Percentiles rank a stretch among this genome's conserved stretches.
These are phyloP conservation scores for Clonostachys rosea DNA, from an alignment of 2,329 filamentous ascomycete species.

Conservation along the genomic window DNA sequence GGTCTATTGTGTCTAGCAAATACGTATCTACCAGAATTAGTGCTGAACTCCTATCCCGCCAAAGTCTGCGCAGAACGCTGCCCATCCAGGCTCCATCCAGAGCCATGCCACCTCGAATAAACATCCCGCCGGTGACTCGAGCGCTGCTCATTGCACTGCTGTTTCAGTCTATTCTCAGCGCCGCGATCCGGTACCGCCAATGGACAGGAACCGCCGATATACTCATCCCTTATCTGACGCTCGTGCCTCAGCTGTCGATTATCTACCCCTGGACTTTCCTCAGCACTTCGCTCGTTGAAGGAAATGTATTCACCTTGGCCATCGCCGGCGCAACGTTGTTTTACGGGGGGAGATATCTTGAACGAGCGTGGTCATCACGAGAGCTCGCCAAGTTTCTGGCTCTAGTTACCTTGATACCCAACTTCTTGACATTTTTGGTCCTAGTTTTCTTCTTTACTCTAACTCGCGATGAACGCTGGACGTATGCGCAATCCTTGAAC, in stretches of 20 bases:
- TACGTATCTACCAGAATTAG: no score
- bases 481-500: slow-evolving; percentile 45
- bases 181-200: slow-evolving; percentile 69
- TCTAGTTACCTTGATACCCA: slow-evolving; percentile 74
- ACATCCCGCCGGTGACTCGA: slow-evolving; percentile 88
- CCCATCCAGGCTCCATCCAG: not conserved
- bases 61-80: no score
- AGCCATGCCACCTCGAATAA: slow-evolving; percentile 76
- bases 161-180: slow-evolving; percentile 77
- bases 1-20: no score
- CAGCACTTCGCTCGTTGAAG: slow-evolving; percentile 83
- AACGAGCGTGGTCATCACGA: slow-evolving; percentile 88
- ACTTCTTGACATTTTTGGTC: slow-evolving; percentile 67
- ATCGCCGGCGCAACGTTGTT: slow-evolving; percentile 77
- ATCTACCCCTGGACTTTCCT: slow-evolving; percentile 92
- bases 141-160: slow-evolving; percentile 71
- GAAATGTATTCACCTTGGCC: slow-evolving; percentile 81
- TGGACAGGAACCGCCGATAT: slow-evolving; percentile 60
- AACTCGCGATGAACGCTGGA: slow-evolving; percentile 61
- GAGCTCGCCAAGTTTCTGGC: slow-evolving; percentile 90
- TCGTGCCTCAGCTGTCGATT: slow-evolving; percentile 78
- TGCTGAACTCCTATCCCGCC: no score
- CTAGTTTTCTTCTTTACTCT: slow-evolving; percentile 72
- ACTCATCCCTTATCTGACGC: slow-evolving; percentile 79
- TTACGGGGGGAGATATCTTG: slow-evolving; percentile 90